Evolutionary conservation across 495 filamentous ascomycete species (phyloP).

Genomic region (Amphirosellinia nigrospora): DNA sequence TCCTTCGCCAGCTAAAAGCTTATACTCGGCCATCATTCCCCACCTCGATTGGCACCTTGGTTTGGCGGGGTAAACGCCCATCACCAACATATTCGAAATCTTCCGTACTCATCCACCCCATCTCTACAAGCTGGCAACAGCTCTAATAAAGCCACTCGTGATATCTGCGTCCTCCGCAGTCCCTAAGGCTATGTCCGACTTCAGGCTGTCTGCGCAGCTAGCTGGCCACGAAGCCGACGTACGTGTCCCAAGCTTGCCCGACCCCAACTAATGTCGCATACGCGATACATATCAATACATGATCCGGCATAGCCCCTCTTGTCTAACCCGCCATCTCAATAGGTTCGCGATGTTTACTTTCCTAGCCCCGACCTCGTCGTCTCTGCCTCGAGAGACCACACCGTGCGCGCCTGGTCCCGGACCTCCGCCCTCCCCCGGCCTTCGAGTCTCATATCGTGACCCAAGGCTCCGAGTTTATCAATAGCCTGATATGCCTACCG

Average conservation of each 20-base stretch:
- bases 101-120: background rate
- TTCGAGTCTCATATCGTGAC: constrained; percentile 79
- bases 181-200: constrained; percentile 60
- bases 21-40: background rate
- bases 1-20: background rate
- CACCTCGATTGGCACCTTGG: background rate
- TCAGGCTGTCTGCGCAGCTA: constrained; percentile 83
- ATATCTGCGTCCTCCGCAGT: background rate
- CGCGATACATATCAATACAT: background rate
- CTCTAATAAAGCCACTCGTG: background rate
- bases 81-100: background rate
- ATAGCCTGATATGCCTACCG: constrained; percentile 76
- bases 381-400: constrained; percentile 89
- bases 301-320: background rate
- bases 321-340: constrained; percentile 29
- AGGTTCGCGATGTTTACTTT: constrained; percentile 91
- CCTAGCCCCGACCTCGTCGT: constrained; percentile 73
- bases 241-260: constrained; percentile 43
- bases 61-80: constrained; percentile 18
- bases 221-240: constrained; percentile 85
- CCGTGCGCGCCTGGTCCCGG: constrained; percentile 83
- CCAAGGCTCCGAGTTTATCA: constrained; percentile 82
- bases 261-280: background rate
- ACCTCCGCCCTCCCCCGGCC: constrained; percentile 63
- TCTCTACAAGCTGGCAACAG: background rate